Evolutionary conservation across 108 stramenopile species (phyloP), one percentile per base, ranked within the genome.

Genomic region (Conticribra guillardii): DNA sequence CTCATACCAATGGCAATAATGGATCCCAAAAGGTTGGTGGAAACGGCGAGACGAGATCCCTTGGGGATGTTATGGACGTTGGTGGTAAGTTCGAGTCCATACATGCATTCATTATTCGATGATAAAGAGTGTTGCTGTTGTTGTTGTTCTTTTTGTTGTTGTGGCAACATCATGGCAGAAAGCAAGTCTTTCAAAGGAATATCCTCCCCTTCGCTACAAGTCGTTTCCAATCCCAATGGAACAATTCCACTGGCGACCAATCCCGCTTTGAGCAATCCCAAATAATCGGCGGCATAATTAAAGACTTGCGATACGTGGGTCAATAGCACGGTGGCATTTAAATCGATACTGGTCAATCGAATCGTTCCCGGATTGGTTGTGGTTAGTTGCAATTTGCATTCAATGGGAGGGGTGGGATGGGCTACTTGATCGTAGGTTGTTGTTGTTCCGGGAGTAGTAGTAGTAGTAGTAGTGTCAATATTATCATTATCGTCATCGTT

Each of bases 1-100:
- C 86, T 68, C 86, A 87, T 87, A 22, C 81, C 69, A n/a, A 87
- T 30, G 9, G 82, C 69, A 53, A 87, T 87, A 53, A 87, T 84
- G 1, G 83, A 84, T 41, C 79, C 81, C 26, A 87, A 49, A 30
- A 87, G 71, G 62, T 87, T 87, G 30, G 86, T 87, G 5, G 82
- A 84, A 2, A 87, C 86, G 1, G 86, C 86, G 44, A 87, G 69
- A 11, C 86, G 73, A 3, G 76, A 79, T 56, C 86, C 86, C 62
- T 87, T 87, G 19, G 86, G 86, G 47, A 87, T 87, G 24, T 87
- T 79, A 30, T 84, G 81, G 27, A 87, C 86, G 29, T 69, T 53
- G 1, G 86, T 84, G 9, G 71, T 75, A 7, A 87, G 54, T 44
- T 87, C 83, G 32, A 87, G 46, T 0, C 86, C 86, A 30, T 74